Base-by-base conservation (phyloP, 495 filamentous ascomycete species). In the Aspergillus steynii region DNA sequence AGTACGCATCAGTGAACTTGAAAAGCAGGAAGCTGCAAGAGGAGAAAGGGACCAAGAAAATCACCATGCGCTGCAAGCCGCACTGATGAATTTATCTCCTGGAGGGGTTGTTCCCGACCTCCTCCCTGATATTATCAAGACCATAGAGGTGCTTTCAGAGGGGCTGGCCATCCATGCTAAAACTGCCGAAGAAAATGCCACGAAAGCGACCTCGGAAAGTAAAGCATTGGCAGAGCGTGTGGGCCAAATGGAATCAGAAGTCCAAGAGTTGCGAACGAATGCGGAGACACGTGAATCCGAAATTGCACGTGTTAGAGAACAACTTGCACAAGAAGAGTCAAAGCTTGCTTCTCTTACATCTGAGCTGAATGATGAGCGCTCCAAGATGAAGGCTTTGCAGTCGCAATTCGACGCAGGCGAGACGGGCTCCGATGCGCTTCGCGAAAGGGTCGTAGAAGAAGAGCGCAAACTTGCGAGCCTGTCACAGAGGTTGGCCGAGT, bases 371-470 rank as follows among this genome's bases (percentile, higher is more conserved):
- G 83, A 89, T 34, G 86, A 89, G 55, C 85, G 87, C 29, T 74
- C 80, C 9, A 86, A 90, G 60, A 78, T 94, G 28, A 80, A 78
- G 47, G 75, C 84, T 15, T 77, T 96, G 31, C 84, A 89, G 57
- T 75, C 76, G 14, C 87, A 86, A 71, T 85, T 95, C 68, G 82
- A 87, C 5, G 88, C 90, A 47, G 92, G 90, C 34, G 90, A 93
- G 68, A 92, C 86, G 6, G 90, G 90, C 27, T 90, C 89, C 6
- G 90, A 93, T 70, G 87, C 84, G 15, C 74, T 96, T 55, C 85
- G 86, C 47, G 86, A 88, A 69, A 82, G 85, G 37, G 74, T 95
- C 51, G 84, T 84, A 15, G 87, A 91, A 54, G 86, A 89, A 68
- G 90, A 94, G 65, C 75, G 72, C 27, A 87, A 83, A 67, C 78